Evolutionary conservation across 2,329 filamentous ascomycete species (phyloP).

Genomic region (Purpureocillium lavendulum): DNA sequence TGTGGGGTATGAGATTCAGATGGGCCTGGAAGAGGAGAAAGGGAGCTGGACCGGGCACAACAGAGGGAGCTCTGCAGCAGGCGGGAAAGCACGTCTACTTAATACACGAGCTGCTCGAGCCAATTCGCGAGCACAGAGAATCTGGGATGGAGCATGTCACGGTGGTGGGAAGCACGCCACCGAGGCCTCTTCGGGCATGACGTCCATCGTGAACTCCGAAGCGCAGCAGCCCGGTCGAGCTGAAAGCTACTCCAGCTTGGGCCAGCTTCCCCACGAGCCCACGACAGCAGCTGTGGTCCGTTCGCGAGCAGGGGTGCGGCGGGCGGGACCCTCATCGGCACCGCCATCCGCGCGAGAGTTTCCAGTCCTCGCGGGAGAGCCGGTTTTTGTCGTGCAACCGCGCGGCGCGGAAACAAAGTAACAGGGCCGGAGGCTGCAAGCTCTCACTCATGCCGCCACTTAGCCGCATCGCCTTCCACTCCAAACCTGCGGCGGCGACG

Average conservation of each 20-base stretch:
- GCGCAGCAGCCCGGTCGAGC: conserved; percentile 6
- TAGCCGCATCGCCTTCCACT: too few relatives aligned
- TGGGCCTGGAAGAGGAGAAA: too few relatives aligned
- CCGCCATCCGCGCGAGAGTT: background rate
- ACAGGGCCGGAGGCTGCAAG: background rate
- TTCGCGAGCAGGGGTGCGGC: too few relatives aligned
- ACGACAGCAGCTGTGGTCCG: conserved; percentile 1
- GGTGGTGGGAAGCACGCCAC: background rate
- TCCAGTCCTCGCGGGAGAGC: background rate
- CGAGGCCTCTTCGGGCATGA: conserved; percentile 2
- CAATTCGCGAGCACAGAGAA: background rate
- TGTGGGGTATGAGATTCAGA: too few relatives aligned
- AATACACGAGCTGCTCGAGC: background rate
- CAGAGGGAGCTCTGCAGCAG: too few relatives aligned
- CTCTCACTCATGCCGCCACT: background rate
- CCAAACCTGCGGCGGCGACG: too few relatives aligned
- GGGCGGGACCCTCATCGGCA: background rate
- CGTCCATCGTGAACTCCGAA: conserved; percentile 3
- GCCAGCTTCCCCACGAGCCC: background rate
- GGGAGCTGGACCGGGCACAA: too few relatives aligned
- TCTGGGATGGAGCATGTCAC: too few relatives aligned
- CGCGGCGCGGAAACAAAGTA: too few relatives aligned
- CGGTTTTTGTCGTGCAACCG: background rate
- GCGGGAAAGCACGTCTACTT: conserved; percentile 1
- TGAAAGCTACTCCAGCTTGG: conserved; percentile 6